These are phyloP conservation scores for Populus hybrid DNA, from an alignment of 441 rosid species.

Conservation along the genomic window DNA sequence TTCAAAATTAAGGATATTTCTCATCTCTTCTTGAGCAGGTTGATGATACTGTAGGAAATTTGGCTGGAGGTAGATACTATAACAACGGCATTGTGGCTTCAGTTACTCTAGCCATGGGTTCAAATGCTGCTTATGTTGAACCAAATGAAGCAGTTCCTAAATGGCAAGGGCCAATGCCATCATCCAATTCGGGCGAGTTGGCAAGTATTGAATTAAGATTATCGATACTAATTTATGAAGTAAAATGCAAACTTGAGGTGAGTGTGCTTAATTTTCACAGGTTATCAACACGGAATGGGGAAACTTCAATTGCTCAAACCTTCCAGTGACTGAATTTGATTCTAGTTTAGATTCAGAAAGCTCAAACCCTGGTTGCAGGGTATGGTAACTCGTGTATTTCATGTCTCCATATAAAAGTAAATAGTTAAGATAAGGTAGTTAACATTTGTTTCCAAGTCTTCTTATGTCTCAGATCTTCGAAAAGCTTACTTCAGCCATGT, in stretches of 20 bases:
- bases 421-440: too few relatives aligned
- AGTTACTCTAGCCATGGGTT: slow-evolving; percentile 48
- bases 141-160: slow-evolving; percentile 32
- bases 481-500: slow-evolving; percentile 57
- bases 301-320: slow-evolving; percentile 45
- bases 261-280: slow-evolving; percentile 27
- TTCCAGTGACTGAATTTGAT: slow-evolving; percentile 59
- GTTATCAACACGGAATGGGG: slow-evolving; percentile 63
- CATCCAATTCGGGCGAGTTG: slow-evolving; percentile 35
- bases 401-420: background rate
- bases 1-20: background rate
- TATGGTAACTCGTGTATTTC: slow-evolving; percentile 15
- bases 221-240: background rate
- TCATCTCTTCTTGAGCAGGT: slow-evolving; percentile 34
- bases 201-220: slow-evolving; percentile 21
- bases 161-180: slow-evolving; percentile 27
- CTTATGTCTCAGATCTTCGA: slow-evolving; percentile 45
- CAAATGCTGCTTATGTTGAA: slow-evolving; percentile 56
- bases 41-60: slow-evolving; percentile 43
- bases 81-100: slow-evolving; percentile 50
- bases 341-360: slow-evolving; percentile 45
- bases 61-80: slow-evolving; percentile 60
- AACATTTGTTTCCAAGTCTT: slow-evolving; percentile 8
- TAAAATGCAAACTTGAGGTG: background rate
- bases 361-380: slow-evolving; percentile 43